Percentiles rank a stretch among this genome's conserved stretches.
Evolutionary conservation across 2,329 filamentous ascomycete species (phyloP).

Genomic region (Decorospora gaudefroyi): DNA sequence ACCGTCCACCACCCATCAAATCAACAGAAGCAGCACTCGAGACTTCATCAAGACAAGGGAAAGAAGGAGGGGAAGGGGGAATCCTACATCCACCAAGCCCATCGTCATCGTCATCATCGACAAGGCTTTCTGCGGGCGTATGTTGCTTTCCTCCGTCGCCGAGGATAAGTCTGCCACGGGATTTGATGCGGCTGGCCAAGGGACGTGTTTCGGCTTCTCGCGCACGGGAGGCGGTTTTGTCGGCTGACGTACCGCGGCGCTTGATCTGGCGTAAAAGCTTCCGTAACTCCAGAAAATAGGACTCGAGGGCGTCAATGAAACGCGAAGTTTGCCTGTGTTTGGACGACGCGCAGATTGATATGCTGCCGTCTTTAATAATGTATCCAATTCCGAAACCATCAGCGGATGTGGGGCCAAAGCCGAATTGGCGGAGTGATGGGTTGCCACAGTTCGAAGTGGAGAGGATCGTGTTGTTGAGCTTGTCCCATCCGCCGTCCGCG

Average conservation of each 20-base stretch:
- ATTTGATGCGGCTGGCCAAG: conserved; percentile 62
- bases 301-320: conserved; percentile 86
- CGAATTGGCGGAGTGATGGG: conserved; percentile 90
- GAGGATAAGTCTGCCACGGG: conserved; percentile 72
- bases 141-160: conserved; percentile 58
- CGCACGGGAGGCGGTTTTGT: conserved; percentile 61
- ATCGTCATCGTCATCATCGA: conserved; percentile 78
- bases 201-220: conserved; percentile 64
- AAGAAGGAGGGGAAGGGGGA: conserved; percentile 41
- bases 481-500: conserved; percentile 88
- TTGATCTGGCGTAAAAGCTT: conserved; percentile 76
- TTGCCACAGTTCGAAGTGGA: conserved; percentile 99
- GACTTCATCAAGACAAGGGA: conserved; percentile 27
- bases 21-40: conserved; percentile 12
- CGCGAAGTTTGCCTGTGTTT: conserved; percentile 93
- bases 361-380: conserved; percentile 93
- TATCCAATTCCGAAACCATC: conserved; percentile 98
- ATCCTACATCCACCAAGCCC: conserved; percentile 83
- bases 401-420: conserved; percentile 90
- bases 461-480: conserved; percentile 89
- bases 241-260: conserved; percentile 57
- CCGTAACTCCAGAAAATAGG: conserved; percentile 87
- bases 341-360: conserved; percentile 88
- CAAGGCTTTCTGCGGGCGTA: conserved; percentile 68
- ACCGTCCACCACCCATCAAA: not conserved